phyloP scores from a whole-genome alignment of 2,329 filamentous ascomycete species.

The Monilinia polystroma region DNA sequence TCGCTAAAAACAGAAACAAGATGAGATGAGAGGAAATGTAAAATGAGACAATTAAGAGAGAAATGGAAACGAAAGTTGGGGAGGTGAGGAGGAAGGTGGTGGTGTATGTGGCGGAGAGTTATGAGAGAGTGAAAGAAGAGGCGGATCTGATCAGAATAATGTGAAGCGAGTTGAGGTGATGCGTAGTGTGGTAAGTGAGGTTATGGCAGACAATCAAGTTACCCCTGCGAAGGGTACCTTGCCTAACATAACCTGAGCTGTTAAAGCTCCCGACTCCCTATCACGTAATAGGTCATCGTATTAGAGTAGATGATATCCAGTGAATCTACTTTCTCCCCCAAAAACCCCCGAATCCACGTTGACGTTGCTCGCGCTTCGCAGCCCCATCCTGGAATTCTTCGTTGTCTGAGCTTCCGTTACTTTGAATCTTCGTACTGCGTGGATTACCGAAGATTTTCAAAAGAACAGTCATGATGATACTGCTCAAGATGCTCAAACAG shows the following conservation, averaged over 20 bases:
- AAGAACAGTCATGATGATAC: conserved; percentile 65
- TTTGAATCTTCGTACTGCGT: conserved; percentile 49
- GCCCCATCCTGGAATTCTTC: conserved; percentile 58
- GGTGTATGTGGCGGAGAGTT: background rate
- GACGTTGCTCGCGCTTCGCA: conserved; percentile 55
- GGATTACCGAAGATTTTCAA: conserved; percentile 59
- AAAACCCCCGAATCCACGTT: conserved; percentile 56
- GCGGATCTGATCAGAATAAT: background rate
- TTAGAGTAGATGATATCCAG: conserved; percentile 1
- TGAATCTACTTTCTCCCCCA: conserved; percentile 35
- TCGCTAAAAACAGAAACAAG: conserved; percentile 39
- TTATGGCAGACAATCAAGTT: conserved; percentile 30
- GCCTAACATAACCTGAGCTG: conserved; percentile 24
- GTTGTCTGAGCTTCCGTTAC: conserved; percentile 41
- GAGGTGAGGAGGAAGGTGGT: conserved; percentile 1
- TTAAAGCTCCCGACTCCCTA: conserved; percentile 32
- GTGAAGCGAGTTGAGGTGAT: background rate
- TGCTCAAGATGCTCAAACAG: conserved; percentile 71
- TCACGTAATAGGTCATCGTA: background rate
- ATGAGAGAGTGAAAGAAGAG: background rate
- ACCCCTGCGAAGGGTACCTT: conserved; percentile 3
- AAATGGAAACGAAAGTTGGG: conserved; percentile 22
- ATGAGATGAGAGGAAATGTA: conserved; percentile 14
- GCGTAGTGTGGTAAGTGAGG: background rate
- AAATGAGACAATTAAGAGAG: conserved; percentile 18